phyloP scores from a whole-genome alignment of 306 rosid species.

The Rosa rugosa region DNA sequence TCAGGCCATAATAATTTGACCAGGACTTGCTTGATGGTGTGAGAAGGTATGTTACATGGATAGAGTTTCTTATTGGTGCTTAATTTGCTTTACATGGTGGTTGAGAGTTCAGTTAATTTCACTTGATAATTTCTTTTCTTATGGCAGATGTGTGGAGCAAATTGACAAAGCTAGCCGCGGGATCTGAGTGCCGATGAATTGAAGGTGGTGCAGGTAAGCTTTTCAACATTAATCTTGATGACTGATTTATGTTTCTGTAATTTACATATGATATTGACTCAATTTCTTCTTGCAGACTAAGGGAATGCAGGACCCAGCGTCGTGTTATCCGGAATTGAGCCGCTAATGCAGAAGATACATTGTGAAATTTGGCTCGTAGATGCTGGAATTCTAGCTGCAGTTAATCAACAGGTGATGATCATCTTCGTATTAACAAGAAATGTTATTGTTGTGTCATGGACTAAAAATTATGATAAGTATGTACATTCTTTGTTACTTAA shows the following conservation, averaged over 20 bases:
- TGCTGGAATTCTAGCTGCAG: no score
- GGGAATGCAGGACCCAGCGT: slow-evolving; percentile 67
- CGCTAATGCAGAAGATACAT: no score
- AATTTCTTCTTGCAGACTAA: slow-evolving; percentile 61
- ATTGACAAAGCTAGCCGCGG: slow-evolving; percentile 77
- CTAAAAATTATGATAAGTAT: no score
- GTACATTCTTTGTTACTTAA: no score
- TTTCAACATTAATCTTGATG: neutral
- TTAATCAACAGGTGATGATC: no score
- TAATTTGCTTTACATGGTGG: no score
- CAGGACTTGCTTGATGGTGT: slow-evolving; percentile 87
- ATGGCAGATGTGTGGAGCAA: slow-evolving; percentile 76
- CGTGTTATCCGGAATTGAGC: no score
- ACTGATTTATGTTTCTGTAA: neutral
- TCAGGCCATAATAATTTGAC: neutral
- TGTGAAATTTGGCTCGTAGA: no score
- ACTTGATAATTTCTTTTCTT: slow-evolving; percentile 9
- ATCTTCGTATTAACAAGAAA: no score
- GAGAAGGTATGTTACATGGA: slow-evolving; percentile 41
- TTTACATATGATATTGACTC: neutral
- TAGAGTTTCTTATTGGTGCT: neutral
- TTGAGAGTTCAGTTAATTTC: neutral
- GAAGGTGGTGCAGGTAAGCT: slow-evolving; percentile 49
- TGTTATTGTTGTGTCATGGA: no score
- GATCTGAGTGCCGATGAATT: slow-evolving; percentile 81